Conservation (phyloP, 768 basidiomycete genomes). For the Podaxis carcinomalis region DNA sequence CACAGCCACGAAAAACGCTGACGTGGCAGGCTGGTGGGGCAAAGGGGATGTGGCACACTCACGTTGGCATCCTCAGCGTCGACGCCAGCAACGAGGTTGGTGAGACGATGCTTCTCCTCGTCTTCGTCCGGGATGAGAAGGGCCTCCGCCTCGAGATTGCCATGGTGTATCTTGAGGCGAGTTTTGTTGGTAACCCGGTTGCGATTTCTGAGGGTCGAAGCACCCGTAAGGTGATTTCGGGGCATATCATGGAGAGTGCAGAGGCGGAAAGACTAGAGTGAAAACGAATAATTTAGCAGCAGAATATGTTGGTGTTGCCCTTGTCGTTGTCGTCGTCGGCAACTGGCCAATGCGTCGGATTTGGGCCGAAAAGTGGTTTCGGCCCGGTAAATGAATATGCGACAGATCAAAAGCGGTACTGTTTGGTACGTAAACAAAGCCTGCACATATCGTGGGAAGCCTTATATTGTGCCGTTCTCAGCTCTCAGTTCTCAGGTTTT, state of each 20-base stretch:
- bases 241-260: slow-evolving; percentile 79
- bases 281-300: slow-evolving; percentile 33
- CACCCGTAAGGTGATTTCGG: slow-evolving; percentile 73
- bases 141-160: slow-evolving; percentile 76
- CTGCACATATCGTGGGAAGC: slow-evolving; percentile 15
- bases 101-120: slow-evolving; percentile 77
- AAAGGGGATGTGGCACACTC: slow-evolving; percentile 36
- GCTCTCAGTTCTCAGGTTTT: slow-evolving; percentile 6
- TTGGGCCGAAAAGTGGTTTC: slow-evolving; percentile 59
- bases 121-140: slow-evolving; percentile 83
- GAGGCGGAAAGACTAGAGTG: slow-evolving; percentile 25
- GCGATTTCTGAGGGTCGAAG: slow-evolving; percentile 78
- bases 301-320: slow-evolving; percentile 33
- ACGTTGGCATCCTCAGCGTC: slow-evolving; percentile 94
- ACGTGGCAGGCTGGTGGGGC: slow-evolving; percentile 31
- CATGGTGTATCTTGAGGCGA: slow-evolving; percentile 79
- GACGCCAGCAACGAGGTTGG: slow-evolving; percentile 75
- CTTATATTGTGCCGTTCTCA: slow-evolving; percentile 8
- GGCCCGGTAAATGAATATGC: slow-evolving; percentile 46
- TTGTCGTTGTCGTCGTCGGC: slow-evolving; percentile 49
- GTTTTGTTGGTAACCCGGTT: slow-evolving; percentile 93
- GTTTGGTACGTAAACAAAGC: slow-evolving; percentile 36
- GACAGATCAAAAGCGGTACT: slow-evolving; percentile 29
- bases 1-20: slow-evolving; percentile 43
- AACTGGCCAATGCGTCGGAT: slow-evolving; percentile 53